Base-by-base conservation (phyloP, 2,329 filamentous ascomycete species). In the Oidium heveae region DNA sequence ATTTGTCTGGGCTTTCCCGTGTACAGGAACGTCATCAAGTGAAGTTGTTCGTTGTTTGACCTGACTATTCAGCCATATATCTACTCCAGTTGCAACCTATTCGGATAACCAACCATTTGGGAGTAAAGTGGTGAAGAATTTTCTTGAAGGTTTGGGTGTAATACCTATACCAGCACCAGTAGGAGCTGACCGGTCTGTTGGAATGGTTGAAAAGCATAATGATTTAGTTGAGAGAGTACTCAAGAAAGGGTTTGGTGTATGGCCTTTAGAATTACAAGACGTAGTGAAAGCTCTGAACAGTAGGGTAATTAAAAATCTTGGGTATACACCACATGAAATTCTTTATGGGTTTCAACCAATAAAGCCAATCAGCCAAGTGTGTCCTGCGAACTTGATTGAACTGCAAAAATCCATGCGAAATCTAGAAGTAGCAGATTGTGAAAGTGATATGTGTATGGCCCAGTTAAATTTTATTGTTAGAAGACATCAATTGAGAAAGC, bases 1-100 rank as follows among this genome's bases (percentile, higher is more conserved):
- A 37, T 52, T 52, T 52, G 33, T 52, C 33, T 52, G 32, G 50
- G 50, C 50, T 7, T 52, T 52, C 24, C 50, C 50, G 12, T 12
- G 12, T 32, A 15, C 47, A 15, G 4, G 22, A 13, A n/a, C 22
- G 34, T 16, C 15, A 1, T 32, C 22, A 34, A 33, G 15, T 33
- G 47, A 50, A 28, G 22, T 32, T 15, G 34, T 50, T 33, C 22
- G 47, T 3, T 50, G 47, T n/a, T 34, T 50, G 15, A 50, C 15
- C 15, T 50, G 47, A 28, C 24, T 50, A 13, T 50, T 50, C 28
- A 43, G 6, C 6, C 10, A 12, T 6, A 12, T 43, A 6, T 6
- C 9, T 9, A 16, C 39, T 12, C 16, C 39, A 6, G 16, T 43
- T 6, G 39, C 16, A n/a, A 18, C 16, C 39, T 16, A 43, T 43